These are phyloP conservation scores for Coemansia sp. DNA, from an alignment of 192 early-diverging fungal genomes.

Conservation along the genomic window DNA sequence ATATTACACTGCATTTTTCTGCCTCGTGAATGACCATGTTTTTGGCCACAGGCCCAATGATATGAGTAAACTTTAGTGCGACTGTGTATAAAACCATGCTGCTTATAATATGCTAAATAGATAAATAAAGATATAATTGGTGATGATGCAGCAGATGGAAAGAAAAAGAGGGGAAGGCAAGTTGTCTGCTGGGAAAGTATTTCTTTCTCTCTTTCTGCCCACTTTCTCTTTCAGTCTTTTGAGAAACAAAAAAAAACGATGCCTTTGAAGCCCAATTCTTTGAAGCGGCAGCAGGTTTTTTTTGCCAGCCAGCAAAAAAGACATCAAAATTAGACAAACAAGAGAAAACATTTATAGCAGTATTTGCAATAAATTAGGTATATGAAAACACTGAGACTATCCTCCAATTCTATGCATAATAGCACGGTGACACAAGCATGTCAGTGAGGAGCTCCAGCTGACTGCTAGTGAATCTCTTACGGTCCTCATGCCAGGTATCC, in stretches of 20 bases:
- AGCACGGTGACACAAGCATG: constrained; percentile 85
- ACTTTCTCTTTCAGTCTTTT: not conserved
- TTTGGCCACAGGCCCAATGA: not conserved
- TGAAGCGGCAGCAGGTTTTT: not conserved
- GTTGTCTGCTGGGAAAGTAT: too few relatives aligned
- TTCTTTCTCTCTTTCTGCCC: not conserved
- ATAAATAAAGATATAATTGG: not conserved
- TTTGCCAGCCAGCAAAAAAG: not conserved
- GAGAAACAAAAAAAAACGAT: not conserved
- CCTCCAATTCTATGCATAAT: constrained; percentile 63
- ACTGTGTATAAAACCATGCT: not conserved
- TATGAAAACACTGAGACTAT: not conserved
- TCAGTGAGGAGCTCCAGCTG: constrained; percentile 82
- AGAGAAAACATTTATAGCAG: not conserved
- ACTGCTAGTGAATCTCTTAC: constrained; percentile 68
- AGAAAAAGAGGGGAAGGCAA: not conserved
- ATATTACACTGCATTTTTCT: not conserved
- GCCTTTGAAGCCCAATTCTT: not conserved
- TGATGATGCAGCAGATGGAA: not conserved
- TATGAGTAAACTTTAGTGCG: not conserved
- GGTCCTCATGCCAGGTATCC: constrained; percentile 93
- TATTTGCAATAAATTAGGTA: not conserved
- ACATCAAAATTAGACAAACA: too few relatives aligned
- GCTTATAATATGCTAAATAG: not conserved
- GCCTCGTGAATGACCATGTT: not conserved